These are phyloP conservation scores for Trichophyton benhamiae DNA, from an alignment of 2,329 filamentous ascomycete genomes.

Conservation along the genomic window DNA sequence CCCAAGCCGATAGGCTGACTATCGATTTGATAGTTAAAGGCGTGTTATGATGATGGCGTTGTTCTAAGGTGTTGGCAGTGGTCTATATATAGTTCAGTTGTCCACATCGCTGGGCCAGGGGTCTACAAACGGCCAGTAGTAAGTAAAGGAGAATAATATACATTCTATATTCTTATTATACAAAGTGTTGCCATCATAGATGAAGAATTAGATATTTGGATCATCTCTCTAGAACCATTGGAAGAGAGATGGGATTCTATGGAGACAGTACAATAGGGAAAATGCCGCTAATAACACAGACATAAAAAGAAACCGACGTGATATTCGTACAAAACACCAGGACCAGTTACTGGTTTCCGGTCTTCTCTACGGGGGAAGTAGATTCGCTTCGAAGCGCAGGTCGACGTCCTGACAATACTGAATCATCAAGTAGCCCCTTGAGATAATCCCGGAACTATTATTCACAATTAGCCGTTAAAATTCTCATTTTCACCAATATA, in stretches of 20 bases:
- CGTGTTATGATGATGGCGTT: not conserved
- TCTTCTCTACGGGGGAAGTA: not conserved
- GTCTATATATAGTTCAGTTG: no score
- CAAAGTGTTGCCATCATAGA: not conserved
- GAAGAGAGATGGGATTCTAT: not conserved
- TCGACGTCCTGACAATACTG: constrained; percentile 7
- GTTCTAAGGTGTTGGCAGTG: no score
- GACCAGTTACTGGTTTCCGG: not conserved
- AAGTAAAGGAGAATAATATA: not conserved
- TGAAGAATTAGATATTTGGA: not conserved
- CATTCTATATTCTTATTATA: not conserved
- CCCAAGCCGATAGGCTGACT: not conserved
- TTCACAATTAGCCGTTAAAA: not conserved
- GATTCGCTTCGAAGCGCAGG: not conserved
- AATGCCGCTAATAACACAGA: not conserved
- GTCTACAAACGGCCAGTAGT: not conserved
- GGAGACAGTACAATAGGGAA: not conserved
- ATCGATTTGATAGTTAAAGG: not conserved
- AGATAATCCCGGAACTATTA: constrained; percentile 8
- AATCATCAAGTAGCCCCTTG: constrained; percentile 3
- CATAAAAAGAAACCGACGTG: not conserved
- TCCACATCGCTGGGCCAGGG: not conserved
- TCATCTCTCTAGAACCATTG: not conserved
- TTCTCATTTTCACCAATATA: not conserved
- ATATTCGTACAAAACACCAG: not conserved